Conservation (phyloP, 495 filamentous ascomycete species). For the Daldinia grandis region DNA sequence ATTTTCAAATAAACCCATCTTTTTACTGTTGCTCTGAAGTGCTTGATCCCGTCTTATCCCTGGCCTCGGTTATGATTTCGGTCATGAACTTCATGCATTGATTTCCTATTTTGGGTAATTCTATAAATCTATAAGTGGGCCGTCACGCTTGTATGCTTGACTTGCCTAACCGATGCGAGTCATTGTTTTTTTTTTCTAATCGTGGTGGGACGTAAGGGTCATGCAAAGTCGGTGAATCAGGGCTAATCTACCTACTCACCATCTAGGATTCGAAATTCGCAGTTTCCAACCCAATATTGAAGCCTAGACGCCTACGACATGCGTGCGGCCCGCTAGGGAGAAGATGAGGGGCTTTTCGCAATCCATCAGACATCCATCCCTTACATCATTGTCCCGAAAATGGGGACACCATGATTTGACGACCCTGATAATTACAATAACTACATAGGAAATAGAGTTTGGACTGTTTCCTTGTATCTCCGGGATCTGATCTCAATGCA, state of each 20-base stretch:
- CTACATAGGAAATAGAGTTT: constrained; percentile 4
- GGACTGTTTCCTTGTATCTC: constrained; percentile 10
- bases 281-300: constrained; percentile 11
- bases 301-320: constrained; percentile 31
- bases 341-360: constrained; percentile 21
- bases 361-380: constrained; percentile 12
- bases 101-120: constrained; percentile 31
- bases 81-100: constrained; percentile 11
- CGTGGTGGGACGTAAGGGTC: constrained; percentile 29
- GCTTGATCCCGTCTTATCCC: not conserved
- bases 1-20: constrained; percentile 10
- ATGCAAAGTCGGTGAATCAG: constrained; percentile 36
- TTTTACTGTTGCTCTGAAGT: not conserved
- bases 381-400: constrained; percentile 30
- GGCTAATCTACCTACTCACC: constrained; percentile 4
- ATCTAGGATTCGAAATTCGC: not conserved
- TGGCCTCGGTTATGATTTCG: constrained; percentile 15
- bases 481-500: constrained; percentile 14
- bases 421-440: constrained; percentile 2
- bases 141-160: constrained; percentile 6
- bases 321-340: constrained; percentile 37
- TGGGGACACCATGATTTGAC: constrained; percentile 19
- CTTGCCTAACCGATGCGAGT: constrained; percentile 28
- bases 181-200: constrained; percentile 11
- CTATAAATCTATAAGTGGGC: constrained; percentile 12